phyloP scores from a whole-genome alignment of 1,284 basidiomycete genomes.

The Cutaneotrichosporon sp. region DNA sequence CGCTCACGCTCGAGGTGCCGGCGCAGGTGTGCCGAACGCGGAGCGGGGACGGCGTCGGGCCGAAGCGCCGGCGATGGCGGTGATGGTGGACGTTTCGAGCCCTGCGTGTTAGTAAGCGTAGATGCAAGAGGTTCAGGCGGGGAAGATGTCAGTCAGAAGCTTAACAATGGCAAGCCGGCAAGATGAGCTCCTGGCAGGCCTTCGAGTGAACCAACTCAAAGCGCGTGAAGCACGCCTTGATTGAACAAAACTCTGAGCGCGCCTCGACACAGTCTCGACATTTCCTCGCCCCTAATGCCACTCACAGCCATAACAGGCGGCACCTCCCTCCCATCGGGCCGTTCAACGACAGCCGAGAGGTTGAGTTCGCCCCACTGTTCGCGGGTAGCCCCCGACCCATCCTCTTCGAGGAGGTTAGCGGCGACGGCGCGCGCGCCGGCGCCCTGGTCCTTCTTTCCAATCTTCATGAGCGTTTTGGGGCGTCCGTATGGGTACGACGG shows the following conservation, averaged over 20 bases:
- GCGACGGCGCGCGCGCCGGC: slow-evolving; percentile 12
- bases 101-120: slow-evolving; percentile 20
- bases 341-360: slow-evolving; percentile 29
- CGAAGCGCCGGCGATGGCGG: slow-evolving; percentile 38
- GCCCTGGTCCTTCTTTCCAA: slow-evolving; percentile 3
- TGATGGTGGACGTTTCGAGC: slow-evolving; percentile 43
- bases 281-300: slow-evolving; percentile 6
- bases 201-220: too few relatives aligned
- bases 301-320: slow-evolving; percentile 47
- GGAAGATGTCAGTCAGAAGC: too few relatives aligned
- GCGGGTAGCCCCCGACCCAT: slow-evolving; percentile 22
- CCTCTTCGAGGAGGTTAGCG: slow-evolving; percentile 18
- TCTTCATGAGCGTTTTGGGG: slow-evolving; percentile 3
- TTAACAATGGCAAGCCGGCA: too few relatives aligned
- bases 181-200: too few relatives aligned
- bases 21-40: slow-evolving; percentile 35
- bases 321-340: slow-evolving; percentile 33
- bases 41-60: slow-evolving; percentile 23
- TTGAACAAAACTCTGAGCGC: too few relatives aligned
- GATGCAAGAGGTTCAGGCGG: background rate
- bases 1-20: slow-evolving; percentile 35
- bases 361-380: slow-evolving; percentile 35
- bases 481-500: slow-evolving; percentile 42
- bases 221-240: too few relatives aligned
- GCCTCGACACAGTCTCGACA: too few relatives aligned